Conservation (phyloP, 352 stramenopile genomes). For the Phytophthora cajani region DNA sequence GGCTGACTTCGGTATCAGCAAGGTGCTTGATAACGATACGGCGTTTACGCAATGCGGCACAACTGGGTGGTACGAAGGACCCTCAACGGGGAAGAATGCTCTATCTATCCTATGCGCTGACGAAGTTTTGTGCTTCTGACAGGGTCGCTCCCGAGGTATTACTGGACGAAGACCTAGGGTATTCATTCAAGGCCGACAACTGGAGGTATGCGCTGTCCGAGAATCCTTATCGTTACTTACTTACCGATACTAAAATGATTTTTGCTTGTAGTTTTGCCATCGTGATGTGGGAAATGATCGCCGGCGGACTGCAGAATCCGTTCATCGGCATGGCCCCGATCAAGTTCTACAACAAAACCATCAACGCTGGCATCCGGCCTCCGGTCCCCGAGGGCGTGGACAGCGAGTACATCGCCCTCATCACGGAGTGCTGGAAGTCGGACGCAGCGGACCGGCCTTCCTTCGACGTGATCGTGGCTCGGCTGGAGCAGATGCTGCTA, state of each 20-base stretch:
- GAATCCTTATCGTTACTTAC: not conserved
- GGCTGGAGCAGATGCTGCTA: conserved; percentile 77
- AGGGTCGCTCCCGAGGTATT: conserved; percentile 91
- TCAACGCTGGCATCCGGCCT: conserved; percentile 78
- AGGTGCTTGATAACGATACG: conserved; percentile 85
- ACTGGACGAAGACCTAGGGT: conserved; percentile 88
- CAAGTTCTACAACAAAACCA: conserved; percentile 92
- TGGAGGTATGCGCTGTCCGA: conserved; percentile 66
- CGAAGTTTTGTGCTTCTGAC: conserved; percentile 1
- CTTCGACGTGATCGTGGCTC: conserved; percentile 80
- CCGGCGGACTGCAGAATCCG: conserved; percentile 77
- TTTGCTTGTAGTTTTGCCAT: conserved; percentile 75
- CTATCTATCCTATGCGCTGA: not conserved
- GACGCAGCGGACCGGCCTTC: conserved; percentile 73
- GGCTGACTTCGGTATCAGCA: conserved; percentile 90
- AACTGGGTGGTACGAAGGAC: conserved; percentile 73
- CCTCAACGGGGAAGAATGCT: not conserved
- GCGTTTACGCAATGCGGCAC: conserved; percentile 90
- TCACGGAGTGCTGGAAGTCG: conserved; percentile 87
- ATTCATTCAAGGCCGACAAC: conserved; percentile 91
- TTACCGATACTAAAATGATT: not conserved
- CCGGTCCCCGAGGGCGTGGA: conserved; percentile 74
- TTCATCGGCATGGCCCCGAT: conserved; percentile 92
- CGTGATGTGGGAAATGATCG: conserved; percentile 93
- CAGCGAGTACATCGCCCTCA: conserved; percentile 74